These are phyloP conservation scores for Aspergillus udagawae DNA, from an alignment of 2,329 filamentous ascomycete genomes.

Conservation along the genomic window DNA sequence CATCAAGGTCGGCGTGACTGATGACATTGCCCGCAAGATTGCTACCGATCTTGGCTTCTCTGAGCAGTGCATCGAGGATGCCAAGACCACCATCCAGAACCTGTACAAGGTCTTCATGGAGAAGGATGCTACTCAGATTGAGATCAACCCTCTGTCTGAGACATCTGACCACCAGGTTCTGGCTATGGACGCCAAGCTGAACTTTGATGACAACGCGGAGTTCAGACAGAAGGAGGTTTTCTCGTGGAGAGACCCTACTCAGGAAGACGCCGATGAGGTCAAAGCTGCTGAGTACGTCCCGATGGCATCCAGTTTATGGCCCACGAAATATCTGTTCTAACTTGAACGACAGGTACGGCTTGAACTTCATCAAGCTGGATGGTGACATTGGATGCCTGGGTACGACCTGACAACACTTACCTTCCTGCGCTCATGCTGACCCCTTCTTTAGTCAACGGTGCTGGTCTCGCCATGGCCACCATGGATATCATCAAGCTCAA, in stretches of 20 bases:
- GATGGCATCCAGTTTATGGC: not conserved
- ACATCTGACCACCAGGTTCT: conserved; percentile 97
- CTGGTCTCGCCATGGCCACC: conserved; percentile 98
- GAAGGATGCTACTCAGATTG: conserved; percentile 97
- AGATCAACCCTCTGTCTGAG: conserved; percentile 98
- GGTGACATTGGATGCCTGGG: conserved; percentile 94
- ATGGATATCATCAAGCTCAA: conserved; percentile 99
- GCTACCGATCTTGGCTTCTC: conserved; percentile 93
- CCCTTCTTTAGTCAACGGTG: conserved; percentile 71
- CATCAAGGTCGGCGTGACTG: conserved; percentile 91
- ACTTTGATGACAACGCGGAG: conserved; percentile 97
- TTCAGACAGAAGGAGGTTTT: conserved; percentile 98
- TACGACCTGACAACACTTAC: conserved; percentile 18
- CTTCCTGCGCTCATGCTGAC: conserved; percentile 7
- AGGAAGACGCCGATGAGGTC: conserved; percentile 97
- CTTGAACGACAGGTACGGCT: conserved; percentile 51
- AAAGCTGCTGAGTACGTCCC: conserved; percentile 75
- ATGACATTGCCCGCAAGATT: conserved; percentile 88
- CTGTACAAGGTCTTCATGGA: conserved; percentile 98
- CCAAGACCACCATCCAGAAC: conserved; percentile 95
- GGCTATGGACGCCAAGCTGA: conserved; percentile 99
- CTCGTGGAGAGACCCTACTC: conserved; percentile 84
- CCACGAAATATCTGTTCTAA: conserved; percentile 11
- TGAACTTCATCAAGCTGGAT: conserved; percentile 99
- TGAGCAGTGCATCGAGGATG: conserved; percentile 93